Conservation (phyloP, 495 filamentous ascomycete species). For the Tuber umbilicatum region DNA sequence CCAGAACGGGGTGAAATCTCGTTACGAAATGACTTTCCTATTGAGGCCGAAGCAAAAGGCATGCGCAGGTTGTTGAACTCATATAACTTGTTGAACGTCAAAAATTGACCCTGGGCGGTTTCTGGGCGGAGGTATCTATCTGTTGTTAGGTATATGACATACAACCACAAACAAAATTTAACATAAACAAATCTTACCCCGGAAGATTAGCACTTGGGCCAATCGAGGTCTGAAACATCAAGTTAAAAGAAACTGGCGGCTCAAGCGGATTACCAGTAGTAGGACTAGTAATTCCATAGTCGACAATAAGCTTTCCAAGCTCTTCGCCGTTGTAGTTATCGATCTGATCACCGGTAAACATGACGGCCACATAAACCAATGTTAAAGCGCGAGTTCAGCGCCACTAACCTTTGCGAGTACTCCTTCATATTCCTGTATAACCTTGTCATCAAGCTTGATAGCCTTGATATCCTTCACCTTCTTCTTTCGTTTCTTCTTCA, state of each 20-base stretch:
- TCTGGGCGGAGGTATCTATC: slow-evolving; percentile 59
- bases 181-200: slow-evolving; percentile 37
- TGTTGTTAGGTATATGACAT: background rate
- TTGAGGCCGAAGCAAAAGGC: slow-evolving; percentile 71
- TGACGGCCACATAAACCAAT: background rate
- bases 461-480: slow-evolving; percentile 52
- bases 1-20: slow-evolving; percentile 70
- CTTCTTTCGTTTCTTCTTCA: slow-evolving; percentile 56
- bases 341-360: slow-evolving; percentile 46
- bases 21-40: slow-evolving; percentile 73
- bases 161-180: background rate
- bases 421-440: slow-evolving; percentile 66
- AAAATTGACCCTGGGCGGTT: slow-evolving; percentile 70
- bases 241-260: slow-evolving; percentile 65
- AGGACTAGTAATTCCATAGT: slow-evolving; percentile 64
- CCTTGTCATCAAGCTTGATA: slow-evolving; percentile 59
- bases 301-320: slow-evolving; percentile 63
- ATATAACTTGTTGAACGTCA: slow-evolving; percentile 69
- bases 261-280: slow-evolving; percentile 53
- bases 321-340: slow-evolving; percentile 69
- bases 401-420: slow-evolving; percentile 54
- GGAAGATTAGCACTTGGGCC: slow-evolving; percentile 56
- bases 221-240: slow-evolving; percentile 72
- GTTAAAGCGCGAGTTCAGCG: background rate
- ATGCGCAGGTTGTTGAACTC: slow-evolving; percentile 68